phyloP scores from a whole-genome alignment of 768 basidiomycete genomes.

The Boletus eberwhitei region DNA sequence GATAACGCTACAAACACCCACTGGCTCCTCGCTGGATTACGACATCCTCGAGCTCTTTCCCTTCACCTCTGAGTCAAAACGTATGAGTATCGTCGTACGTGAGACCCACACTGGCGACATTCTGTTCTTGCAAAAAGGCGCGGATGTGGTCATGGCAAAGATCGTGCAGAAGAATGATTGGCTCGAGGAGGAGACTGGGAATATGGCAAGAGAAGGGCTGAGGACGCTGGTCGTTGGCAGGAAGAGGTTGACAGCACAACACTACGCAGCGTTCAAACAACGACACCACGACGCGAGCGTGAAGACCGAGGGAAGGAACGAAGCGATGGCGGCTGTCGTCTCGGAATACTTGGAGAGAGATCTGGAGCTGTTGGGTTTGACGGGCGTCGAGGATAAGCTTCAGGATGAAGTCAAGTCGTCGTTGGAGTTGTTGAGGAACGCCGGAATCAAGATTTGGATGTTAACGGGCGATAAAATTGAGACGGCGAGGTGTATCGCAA shows the following conservation, averaged over 20 bases:
- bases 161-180: conserved; percentile 98
- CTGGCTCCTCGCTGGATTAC: conserved; percentile 61
- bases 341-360: conserved; percentile 79
- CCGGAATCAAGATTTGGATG: conserved; percentile 99
- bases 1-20: conserved; percentile 79
- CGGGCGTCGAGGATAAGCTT: conserved; percentile 98
- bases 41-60: conserved; percentile 95
- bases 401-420: conserved; percentile 97
- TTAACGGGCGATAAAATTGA: conserved; percentile 99
- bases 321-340: conserved; percentile 75
- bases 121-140: conserved; percentile 92
- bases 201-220: conserved; percentile 96
- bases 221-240: conserved; percentile 91
- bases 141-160: conserved; percentile 95
- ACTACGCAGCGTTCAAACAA: conserved; percentile 71
- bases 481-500: conserved; percentile 96
- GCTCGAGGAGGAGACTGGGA: conserved; percentile 97
- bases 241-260: conserved; percentile 65
- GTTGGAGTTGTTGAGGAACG: conserved; percentile 88
- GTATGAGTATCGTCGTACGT: conserved; percentile 96
- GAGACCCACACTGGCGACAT: conserved; percentile 75
- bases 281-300: conserved; percentile 78
- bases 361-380: conserved; percentile 87
- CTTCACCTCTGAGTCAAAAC: conserved; percentile 97
- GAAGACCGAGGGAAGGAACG: conserved; percentile 72